These are phyloP conservation scores for Trametes versicolor DNA, from an alignment of 1,284 basidiomycete genomes.

Conservation along the genomic window DNA sequence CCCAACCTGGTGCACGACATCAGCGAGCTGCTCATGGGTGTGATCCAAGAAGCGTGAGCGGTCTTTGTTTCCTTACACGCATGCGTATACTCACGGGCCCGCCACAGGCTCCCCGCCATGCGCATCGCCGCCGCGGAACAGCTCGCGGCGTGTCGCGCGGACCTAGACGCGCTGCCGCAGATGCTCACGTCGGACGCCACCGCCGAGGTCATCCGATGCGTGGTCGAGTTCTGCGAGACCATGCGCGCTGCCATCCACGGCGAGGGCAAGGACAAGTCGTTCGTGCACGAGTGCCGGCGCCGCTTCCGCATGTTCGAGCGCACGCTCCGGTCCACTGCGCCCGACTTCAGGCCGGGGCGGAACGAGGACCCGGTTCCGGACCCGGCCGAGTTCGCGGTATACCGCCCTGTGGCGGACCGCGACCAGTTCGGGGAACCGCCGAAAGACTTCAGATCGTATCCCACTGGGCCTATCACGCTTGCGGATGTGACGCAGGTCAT, in stretches of 20 bases:
- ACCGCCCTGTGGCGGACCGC: not conserved
- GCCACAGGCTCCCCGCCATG: constrained; percentile 58
- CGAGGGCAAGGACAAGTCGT: constrained; percentile 43
- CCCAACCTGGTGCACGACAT: constrained; percentile 60
- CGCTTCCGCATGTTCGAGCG: constrained; percentile 46
- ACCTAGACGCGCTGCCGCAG: constrained; percentile 53
- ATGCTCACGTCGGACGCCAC: constrained; percentile 49
- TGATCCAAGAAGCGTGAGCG: constrained; percentile 63
- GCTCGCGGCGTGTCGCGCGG: constrained; percentile 46
- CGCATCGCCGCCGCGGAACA: constrained; percentile 49
- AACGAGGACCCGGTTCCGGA: not conserved
- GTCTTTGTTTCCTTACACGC: too few relatives aligned
- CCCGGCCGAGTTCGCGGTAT: not conserved
- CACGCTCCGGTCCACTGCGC: constrained; percentile 50
- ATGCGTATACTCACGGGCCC: too few relatives aligned
- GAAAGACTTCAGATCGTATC: constrained; percentile 34
- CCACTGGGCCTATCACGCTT: constrained; percentile 25
- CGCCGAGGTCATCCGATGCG: constrained; percentile 53
- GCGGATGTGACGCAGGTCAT: constrained; percentile 35
- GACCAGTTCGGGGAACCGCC: not conserved
- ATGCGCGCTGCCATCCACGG: constrained; percentile 51
- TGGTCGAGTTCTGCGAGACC: constrained; percentile 54
- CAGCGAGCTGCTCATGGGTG: constrained; percentile 58
- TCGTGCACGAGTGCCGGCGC: constrained; percentile 48
- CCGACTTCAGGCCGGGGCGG: constrained; percentile 45